Percentiles rank a stretch among this genome's conserved stretches.
phyloP scores from a whole-genome alignment of 805 yeast genomes.

The Myxozyma kluyveri region DNA sequence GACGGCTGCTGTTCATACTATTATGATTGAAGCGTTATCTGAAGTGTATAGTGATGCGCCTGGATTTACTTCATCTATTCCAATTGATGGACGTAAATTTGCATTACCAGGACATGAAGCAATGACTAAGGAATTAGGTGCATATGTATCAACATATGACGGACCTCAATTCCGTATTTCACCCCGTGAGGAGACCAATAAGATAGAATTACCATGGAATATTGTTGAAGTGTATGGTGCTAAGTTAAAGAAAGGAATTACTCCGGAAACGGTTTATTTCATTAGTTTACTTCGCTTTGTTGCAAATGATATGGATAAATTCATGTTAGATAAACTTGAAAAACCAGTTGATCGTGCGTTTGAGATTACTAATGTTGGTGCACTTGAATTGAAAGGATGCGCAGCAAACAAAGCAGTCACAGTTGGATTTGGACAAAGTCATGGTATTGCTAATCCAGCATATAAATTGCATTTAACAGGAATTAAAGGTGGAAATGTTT shows the following conservation, averaged over 20 bases:
- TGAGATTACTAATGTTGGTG: constrained; percentile 15
- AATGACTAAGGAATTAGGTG: background rate
- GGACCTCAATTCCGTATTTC: background rate
- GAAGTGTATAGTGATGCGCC: constrained; percentile 2
- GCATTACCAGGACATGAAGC: background rate
- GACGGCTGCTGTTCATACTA: constrained; percentile 14
- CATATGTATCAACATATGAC: constrained; percentile 5
- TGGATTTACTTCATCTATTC: constrained; percentile 14
- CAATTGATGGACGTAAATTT: constrained; percentile 18
- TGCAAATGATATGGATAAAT: background rate
- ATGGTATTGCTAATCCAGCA: constrained; percentile 5
- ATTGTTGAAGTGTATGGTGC: background rate
- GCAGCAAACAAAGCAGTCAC: background rate
- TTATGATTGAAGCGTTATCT: constrained; percentile 1
- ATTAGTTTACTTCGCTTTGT: background rate
- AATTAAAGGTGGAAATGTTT: constrained; percentile 6
- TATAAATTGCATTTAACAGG: constrained; percentile 5
- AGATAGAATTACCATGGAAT: background rate
- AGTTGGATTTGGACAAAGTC: constrained; percentile 10
- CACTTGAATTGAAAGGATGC: background rate
- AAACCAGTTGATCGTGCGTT: background rate
- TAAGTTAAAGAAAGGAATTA: background rate
- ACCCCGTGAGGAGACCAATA: background rate
- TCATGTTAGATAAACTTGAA: background rate
- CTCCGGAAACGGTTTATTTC: background rate